A percentile compares a stretch with the other conserved stretches of the same genome.
Conservation (phyloP, 2,329 filamentous ascomycete species). For the Xenoacremonium recifei region DNA sequence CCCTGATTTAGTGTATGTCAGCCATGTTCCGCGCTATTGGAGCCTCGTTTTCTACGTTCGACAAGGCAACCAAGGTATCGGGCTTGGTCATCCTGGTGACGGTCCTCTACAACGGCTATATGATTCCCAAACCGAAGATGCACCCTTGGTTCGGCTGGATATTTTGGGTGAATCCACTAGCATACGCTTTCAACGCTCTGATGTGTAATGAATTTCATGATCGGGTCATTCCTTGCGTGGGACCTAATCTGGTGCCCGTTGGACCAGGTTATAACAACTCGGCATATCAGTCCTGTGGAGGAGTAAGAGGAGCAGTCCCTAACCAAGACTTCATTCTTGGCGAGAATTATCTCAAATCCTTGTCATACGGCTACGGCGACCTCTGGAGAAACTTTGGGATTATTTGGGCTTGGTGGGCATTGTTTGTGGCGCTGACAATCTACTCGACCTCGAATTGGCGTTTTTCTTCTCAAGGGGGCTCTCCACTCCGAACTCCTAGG, state of each 20-base stretch:
- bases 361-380: slow-evolving; percentile 52
- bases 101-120: slow-evolving; percentile 63
- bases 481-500: slow-evolving; percentile 59
- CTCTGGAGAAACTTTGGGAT: slow-evolving; percentile 63
- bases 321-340: slow-evolving; percentile 52
- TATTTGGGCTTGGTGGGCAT: slow-evolving; percentile 60
- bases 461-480: slow-evolving; percentile 48
- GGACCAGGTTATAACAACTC: slow-evolving; percentile 46
- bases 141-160: slow-evolving; percentile 63
- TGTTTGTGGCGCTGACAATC: slow-evolving; percentile 59
- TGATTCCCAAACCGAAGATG: slow-evolving; percentile 60
- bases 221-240: slow-evolving; percentile 50
- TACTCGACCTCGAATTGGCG: slow-evolving; percentile 57
- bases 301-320: slow-evolving; percentile 52
- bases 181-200: slow-evolving; percentile 68
- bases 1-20: slow-evolving; percentile 49
- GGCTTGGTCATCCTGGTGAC: slow-evolving; percentile 49
- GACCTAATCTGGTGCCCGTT: slow-evolving; percentile 48
- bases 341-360: slow-evolving; percentile 53
- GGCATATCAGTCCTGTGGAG: slow-evolving; percentile 52
- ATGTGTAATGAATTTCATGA: slow-evolving; percentile 69
- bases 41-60: slow-evolving; percentile 54
- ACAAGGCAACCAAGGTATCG: slow-evolving; percentile 57
- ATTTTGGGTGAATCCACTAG: slow-evolving; percentile 64
- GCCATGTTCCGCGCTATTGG: slow-evolving; percentile 56